Conservation (phyloP, 805 yeast genomes). For the Cyberlindnera amylophila region DNA sequence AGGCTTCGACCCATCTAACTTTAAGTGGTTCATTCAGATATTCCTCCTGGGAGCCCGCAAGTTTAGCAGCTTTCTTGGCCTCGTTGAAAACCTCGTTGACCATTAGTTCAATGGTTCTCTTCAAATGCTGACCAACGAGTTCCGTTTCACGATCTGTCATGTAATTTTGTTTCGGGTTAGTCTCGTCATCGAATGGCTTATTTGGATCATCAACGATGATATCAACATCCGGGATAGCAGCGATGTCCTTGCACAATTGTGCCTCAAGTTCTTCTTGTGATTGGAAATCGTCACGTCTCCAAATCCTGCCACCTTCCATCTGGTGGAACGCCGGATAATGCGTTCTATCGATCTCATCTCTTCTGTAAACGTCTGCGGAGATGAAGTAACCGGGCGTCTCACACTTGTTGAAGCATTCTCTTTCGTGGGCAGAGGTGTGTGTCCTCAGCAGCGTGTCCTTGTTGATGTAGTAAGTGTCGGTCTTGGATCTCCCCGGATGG, state of each 20-base stretch:
- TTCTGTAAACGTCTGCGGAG: slow-evolving; percentile 91
- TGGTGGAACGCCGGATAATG: slow-evolving; percentile 98
- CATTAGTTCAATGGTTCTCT: slow-evolving; percentile 78
- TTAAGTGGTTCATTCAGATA: slow-evolving; percentile 71
- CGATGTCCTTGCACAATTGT: slow-evolving; percentile 55
- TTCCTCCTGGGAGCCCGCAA: slow-evolving; percentile 55
- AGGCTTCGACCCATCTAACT: slow-evolving; percentile 92
- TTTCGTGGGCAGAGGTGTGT: slow-evolving; percentile 96
- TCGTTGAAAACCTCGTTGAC: slow-evolving; percentile 79
- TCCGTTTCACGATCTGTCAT: slow-evolving; percentile 69
- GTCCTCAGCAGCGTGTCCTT: slow-evolving; percentile 72
- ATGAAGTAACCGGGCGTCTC: slow-evolving; percentile 84
- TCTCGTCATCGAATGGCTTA: slow-evolving; percentile 46
- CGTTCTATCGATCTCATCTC: slow-evolving; percentile 92
- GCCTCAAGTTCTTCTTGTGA: slow-evolving; percentile 33
- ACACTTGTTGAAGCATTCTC: slow-evolving; percentile 67
- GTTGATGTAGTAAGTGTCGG: slow-evolving; percentile 91
- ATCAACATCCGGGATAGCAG: slow-evolving; percentile 58
- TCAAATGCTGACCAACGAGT: slow-evolving; percentile 71
- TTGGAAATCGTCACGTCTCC: slow-evolving; percentile 52
- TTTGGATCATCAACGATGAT: slow-evolving; percentile 75
- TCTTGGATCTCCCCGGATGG: slow-evolving; percentile 89
- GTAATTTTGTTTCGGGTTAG: slow-evolving; percentile 77
- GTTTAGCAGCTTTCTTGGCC: slow-evolving; percentile 58
- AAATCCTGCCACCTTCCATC: slow-evolving; percentile 91